Base-by-base conservation (phyloP, 108 stramenopile genomes). In the Skeletonema tropicum region DNA sequence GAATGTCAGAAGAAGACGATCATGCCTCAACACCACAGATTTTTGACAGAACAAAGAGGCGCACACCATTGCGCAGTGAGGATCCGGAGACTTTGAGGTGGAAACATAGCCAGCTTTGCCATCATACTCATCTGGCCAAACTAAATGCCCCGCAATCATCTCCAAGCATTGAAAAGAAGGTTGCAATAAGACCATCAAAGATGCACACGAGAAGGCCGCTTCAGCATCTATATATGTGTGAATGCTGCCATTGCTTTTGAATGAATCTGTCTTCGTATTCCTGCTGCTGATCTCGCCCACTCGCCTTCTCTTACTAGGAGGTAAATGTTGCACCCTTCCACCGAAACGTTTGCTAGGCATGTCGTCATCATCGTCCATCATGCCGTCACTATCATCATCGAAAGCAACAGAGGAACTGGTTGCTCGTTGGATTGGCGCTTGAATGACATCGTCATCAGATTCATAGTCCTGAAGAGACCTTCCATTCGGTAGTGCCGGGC, bases 61-160 rank as follows among this genome's bases (percentile, higher is more conserved):
- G 58, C 82, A 83, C n/a, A 83, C 75, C 31, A 76, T n/a, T 15
- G 82, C 75, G 21, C 61, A 71, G 63, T 31, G 61, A 45, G 82
- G 75, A 60, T 83, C 76, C 38, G 75, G 41, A 25, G 49, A 70
- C 63, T 65, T 80, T 21, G 75, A 79, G 31, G 71, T 70, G 4
- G 63, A 39, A 46, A 39, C 38, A 61, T 76, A 80, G 21, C 79
- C 83, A 66, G 36, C 39, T 65, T 79, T 41, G 8, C 57, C 57
- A 46, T 76, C 39, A 39, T 58, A 75, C 57, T 72, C 82, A 58
- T 80, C 79, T 33, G 83, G 83, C 83, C 83, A 83, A 31, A 83
- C 78, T 17, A 83, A 63, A 80, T 80, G 79, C 35, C 64, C 74
- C 9, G 83, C 13, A 49, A 83, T 83, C 7, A 65, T 57, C 70